Evolutionary conservation across 441 rosid species (phyloP).

Genomic region (Arabidopsis lyrata): DNA sequence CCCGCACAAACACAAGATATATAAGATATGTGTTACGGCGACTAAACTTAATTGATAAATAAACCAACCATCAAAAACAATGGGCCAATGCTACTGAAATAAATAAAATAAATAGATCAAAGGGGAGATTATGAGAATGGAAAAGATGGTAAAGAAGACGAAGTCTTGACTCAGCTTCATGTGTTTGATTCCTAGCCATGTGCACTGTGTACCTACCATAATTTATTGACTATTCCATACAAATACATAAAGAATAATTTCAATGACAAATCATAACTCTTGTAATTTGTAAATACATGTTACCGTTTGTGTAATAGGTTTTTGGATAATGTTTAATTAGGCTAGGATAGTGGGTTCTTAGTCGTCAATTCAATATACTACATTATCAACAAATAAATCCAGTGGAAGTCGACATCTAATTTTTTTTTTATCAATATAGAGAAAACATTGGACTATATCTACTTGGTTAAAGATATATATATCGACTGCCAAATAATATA

Average conservation of each 20-base stretch:
- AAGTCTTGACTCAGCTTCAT: conserved; percentile 45
- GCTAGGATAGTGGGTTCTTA: background rate
- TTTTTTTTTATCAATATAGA: background rate
- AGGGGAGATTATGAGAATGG: background rate
- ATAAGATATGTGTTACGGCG: background rate
- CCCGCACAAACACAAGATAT: background rate
- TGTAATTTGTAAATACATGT: background rate
- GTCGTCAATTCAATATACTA: background rate
- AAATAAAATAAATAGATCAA: background rate
- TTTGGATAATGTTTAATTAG: background rate
- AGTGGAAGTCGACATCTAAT: background rate
- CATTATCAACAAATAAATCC: background rate
- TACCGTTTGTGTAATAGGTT: background rate
- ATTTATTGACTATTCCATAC: conserved; percentile 4
- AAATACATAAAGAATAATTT: conserved; percentile 9
- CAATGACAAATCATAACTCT: conserved; percentile 1
- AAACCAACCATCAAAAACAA: conserved; percentile 38
- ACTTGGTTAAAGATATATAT: background rate
- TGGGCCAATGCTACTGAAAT: conserved; percentile 34
- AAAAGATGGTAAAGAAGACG: conserved; percentile 22
- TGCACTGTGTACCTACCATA: conserved; percentile 30
- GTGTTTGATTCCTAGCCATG: conserved; percentile 46
- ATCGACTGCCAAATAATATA: too few relatives aligned
- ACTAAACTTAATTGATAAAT: conserved; percentile 6
- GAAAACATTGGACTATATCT: background rate